These are phyloP conservation scores for Rutstroemia sydowiana DNA, from an alignment of 2,329 filamentous ascomycete species.

Conservation along the genomic window DNA sequence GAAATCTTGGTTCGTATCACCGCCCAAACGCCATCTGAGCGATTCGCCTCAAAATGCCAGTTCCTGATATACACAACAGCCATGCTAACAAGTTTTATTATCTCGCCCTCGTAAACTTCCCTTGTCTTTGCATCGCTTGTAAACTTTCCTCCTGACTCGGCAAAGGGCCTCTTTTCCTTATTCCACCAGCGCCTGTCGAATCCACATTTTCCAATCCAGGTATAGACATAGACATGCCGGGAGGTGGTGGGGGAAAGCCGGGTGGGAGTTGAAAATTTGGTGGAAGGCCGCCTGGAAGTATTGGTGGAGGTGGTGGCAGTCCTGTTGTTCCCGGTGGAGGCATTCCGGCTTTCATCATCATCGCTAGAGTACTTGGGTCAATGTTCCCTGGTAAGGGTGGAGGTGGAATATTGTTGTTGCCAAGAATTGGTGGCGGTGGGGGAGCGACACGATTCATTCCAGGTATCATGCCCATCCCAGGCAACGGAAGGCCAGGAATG, in stretches of 20 bases:
- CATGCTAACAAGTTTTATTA: conserved; percentile 10
- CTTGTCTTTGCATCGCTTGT: conserved; percentile 64
- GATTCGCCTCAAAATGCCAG: not conserved
- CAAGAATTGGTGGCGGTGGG: conserved; percentile 30
- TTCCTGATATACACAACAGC: conserved; percentile 15
- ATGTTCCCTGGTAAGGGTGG: conserved; percentile 7
- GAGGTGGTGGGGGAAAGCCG: conserved; percentile 35
- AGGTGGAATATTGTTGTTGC: conserved; percentile 4
- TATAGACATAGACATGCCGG: conserved; percentile 25
- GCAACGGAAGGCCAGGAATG: conserved; percentile 30
- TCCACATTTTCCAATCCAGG: conserved; percentile 26
- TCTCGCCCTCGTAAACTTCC: conserved; percentile 47
- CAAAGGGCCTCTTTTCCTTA: conserved; percentile 59
- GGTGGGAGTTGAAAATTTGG: conserved; percentile 29
- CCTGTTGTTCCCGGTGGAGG: conserved; percentile 46
- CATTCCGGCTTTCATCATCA: conserved; percentile 51
- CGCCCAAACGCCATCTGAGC: conserved; percentile 2
- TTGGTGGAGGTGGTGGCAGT: conserved; percentile 31
- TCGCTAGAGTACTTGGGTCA: conserved; percentile 6
- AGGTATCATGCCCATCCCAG: conserved; percentile 35
- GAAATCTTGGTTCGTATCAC: too few species aligned
- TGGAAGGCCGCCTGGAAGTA: too few species aligned
- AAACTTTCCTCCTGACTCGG: conserved; percentile 81
- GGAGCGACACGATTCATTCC: conserved; percentile 35
- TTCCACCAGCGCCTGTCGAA: conserved; percentile 26